Base-by-base conservation (phyloP, 768 basidiomycete genomes). In the Tricholoma terreum region DNA sequence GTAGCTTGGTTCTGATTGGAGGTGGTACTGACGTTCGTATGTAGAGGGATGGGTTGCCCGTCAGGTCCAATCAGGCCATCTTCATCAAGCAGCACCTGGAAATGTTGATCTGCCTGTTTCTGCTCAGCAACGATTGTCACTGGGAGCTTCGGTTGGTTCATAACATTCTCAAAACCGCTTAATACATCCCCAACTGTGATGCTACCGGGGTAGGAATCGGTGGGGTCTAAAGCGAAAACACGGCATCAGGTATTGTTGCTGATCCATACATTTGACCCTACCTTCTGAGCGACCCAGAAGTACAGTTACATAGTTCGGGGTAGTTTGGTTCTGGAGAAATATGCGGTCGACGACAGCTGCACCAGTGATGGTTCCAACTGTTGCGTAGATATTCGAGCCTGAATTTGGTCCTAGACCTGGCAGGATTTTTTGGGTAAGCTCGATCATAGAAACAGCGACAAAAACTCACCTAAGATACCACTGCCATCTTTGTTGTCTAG, bases 51-150 rank as follows among this genome's bases (percentile, higher is more conserved):
- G 15, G 71, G 57, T 27, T 80, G 65, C 6, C 84, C 84, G 55
- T 85, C 78, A 0, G 86, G 85, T 1, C 84, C 87, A 21, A 84
- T 78, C 53, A 90, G 72, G 1, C 84, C 84, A 58, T 86, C 72
- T 10, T 75, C 68, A 61, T 90, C 89, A 7, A 89, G 75, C 22
- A 86, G 69, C 0, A 84, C 73, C 61, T 85, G 83, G 75, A 87
- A 88, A 61, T 90, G 86, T 65, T 88, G 87, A 54, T 79, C 73
- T 14, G 69, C 73, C 3, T 65, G 50, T 33, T 71, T 55, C 17
- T 52, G 58, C 2, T 71, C 60, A 17, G 75, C 60, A 5, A 79
- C 69, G 14, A 65, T 59, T 1, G 77, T 72, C 36, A 90, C 83
- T 9, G 75, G 59, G 27, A 86, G 76, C 59, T 77, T 76, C 2